Base-by-base conservation (phyloP, 345 rosid genomes). In the Eucalyptus tenuipes region DNA sequence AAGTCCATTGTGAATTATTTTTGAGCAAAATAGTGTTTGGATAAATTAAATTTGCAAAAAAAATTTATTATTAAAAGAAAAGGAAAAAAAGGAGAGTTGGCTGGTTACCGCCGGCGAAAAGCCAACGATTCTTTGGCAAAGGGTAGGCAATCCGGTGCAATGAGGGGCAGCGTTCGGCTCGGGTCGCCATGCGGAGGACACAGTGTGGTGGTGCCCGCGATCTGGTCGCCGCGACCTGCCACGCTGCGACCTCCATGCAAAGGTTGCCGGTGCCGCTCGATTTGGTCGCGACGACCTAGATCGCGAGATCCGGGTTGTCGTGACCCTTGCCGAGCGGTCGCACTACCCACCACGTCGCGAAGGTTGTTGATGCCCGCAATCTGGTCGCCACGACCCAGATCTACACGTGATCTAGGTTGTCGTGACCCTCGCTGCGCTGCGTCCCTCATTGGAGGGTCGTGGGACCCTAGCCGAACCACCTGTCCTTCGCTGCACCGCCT, bases 81-180 rank as follows among this genome's bases (percentile, higher is more conserved):
- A 6, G 3, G 1, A 18, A 52, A 18, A 52, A 52, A 52, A 52
- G 0, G 24, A 52, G 55, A 52, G 55, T 52, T 52, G 55, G 24
- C 0, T 0, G 2, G 9, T 18, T 7, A 52, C 0, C 24, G 0
- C 1, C 0, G 1, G 2, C 4, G 0, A 52, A 52, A 4, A 52
- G 55, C 55, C 18, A 52, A 52, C n/a, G n/a, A n/a, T n/a, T n/a
- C n/a, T n/a, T n/a, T n/a, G 4, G 2, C 4, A 4, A 52, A 52
- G 0, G 1, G 55, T 52, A 52, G 2, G 55, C 0, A 0, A 52
- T 52, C 4, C 24, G 0, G 10, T 4, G 0, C 0, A 0, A 10
- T 1, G 0, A 52, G 18, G 55, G 24, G 55, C 10, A 52, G 0
- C 0, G 4, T 52, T 52, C 0, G 0, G 0, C 24, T 52, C 17